Evolutionary conservation across 768 basidiomycete genomes (phyloP).

Genomic region (Lactarius vividus): DNA sequence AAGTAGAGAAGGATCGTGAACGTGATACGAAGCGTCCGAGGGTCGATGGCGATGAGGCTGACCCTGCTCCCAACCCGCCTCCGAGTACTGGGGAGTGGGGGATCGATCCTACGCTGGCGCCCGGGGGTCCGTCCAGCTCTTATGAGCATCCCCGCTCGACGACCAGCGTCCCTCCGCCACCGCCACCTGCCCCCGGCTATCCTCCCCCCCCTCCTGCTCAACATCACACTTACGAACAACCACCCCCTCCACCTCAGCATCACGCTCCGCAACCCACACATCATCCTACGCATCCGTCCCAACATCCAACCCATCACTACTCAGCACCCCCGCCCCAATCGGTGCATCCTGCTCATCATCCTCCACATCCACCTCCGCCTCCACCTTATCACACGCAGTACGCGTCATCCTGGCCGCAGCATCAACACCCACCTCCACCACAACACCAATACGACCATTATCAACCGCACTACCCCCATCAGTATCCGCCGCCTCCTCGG

Average conservation of each 20-base stretch:
- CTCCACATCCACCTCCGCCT: slow-evolving; percentile 20
- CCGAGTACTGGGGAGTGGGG: slow-evolving; percentile 27
- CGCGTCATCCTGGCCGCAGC: slow-evolving; percentile 21
- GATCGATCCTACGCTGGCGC: slow-evolving; percentile 23
- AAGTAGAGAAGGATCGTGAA: slow-evolving; percentile 27
- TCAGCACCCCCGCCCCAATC: slow-evolving; percentile 23
- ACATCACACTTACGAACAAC: slow-evolving; percentile 21
- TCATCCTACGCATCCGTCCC: slow-evolving; percentile 17
- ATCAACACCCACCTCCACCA: slow-evolving; percentile 18
- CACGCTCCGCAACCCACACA: slow-evolving; percentile 20
- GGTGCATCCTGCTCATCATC: slow-evolving; percentile 25
- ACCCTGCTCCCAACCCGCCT: slow-evolving; percentile 14
- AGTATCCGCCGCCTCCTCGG: slow-evolving; percentile 23
- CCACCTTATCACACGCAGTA: slow-evolving; percentile 21
- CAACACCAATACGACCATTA: slow-evolving; percentile 25
- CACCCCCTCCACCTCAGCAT: slow-evolving; percentile 24
- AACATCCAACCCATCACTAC: slow-evolving; percentile 25
- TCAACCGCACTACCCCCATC: slow-evolving; percentile 18
- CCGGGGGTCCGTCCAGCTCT: slow-evolving; percentile 16
- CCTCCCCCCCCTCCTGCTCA: slow-evolving; percentile 10
- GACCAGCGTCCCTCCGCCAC: slow-evolving; percentile 25
- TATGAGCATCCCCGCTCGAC: slow-evolving; percentile 24
- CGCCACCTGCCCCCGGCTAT: slow-evolving; percentile 20
- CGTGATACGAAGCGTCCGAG: slow-evolving; percentile 25
- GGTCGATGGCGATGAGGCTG: slow-evolving; percentile 24